phyloP scores from a whole-genome alignment of 345 rosid species.

The Sisymbrium irio region DNA sequence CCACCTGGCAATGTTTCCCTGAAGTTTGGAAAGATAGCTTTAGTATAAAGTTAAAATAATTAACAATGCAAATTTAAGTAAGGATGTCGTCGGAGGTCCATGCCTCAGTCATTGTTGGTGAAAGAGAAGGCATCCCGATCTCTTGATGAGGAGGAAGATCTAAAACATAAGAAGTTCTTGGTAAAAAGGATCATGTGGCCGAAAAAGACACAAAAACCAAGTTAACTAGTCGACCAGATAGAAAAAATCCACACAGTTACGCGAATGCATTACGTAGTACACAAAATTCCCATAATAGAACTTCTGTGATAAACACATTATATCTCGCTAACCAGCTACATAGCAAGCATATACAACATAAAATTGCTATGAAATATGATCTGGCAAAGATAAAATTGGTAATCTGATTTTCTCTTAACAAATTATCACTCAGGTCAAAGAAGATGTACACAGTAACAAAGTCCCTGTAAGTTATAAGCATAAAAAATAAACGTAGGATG shows the following conservation, averaged over 20 bases:
- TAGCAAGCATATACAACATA: constrained; percentile 4
- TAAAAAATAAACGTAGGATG: background rate
- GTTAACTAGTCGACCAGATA: too few species aligned
- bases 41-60: constrained; percentile 10
- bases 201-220: constrained; percentile 6
- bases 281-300: background rate
- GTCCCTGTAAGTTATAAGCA: background rate
- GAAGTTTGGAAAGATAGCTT: constrained; percentile 31
- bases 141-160: constrained; percentile 96
- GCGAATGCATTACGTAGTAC: background rate
- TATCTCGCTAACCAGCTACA: background rate
- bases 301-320: background rate
- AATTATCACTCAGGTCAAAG: background rate
- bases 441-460: background rate
- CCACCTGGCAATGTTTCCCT: constrained; percentile 99
- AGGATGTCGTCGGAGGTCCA: constrained; percentile 18
- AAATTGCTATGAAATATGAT: background rate
- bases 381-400: background rate
- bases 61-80: background rate
- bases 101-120: constrained; percentile 98
- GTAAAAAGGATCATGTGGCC: background rate
- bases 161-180: constrained; percentile 37
- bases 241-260: background rate
- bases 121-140: constrained; percentile 99
- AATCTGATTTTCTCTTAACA: background rate